These are phyloP conservation scores for Phanerodontia chrysosporium DNA, from an alignment of 768 basidiomycete genomes.

Conservation along the genomic window DNA sequence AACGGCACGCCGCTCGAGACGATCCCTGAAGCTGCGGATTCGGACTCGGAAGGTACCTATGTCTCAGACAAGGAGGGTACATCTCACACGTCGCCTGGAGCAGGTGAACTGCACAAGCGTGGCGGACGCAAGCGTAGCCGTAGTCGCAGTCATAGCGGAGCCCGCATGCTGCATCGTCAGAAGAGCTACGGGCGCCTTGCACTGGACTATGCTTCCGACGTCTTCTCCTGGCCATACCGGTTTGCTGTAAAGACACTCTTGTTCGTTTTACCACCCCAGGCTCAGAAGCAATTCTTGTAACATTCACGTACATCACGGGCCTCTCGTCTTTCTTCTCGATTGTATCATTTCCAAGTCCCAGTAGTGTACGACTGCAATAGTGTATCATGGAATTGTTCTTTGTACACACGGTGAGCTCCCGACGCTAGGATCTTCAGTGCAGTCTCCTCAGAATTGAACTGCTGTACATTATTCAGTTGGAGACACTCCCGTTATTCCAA, in stretches of 20 bases:
- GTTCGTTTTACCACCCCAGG: not conserved
- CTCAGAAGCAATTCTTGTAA: not conserved
- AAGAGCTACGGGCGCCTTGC: conserved; percentile 9
- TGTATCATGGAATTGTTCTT: too few relatives aligned
- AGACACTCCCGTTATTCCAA: too few relatives aligned
- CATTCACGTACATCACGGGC: not conserved
- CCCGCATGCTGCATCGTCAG: not conserved
- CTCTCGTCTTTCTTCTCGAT: too few relatives aligned
- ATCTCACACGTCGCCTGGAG: not conserved
- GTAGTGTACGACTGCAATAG: too few relatives aligned
- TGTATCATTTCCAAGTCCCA: too few relatives aligned
- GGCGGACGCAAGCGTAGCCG: conserved; percentile 9
- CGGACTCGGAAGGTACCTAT: conserved; percentile 26
- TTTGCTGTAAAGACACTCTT: not conserved
- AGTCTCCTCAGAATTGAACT: too few relatives aligned
- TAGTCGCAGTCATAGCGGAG: conserved; percentile 16
- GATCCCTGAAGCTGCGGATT: conserved; percentile 24
- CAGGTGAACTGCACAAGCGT: not conserved
- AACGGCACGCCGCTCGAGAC: conserved; percentile 25
- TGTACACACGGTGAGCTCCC: too few relatives aligned
- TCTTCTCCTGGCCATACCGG: conserved; percentile 22
- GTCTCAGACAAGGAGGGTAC: conserved; percentile 20
- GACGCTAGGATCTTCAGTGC: too few relatives aligned
- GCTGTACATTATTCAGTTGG: too few relatives aligned
- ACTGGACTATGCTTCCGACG: conserved; percentile 13